phyloP scores from a whole-genome alignment of 1,139 yeast species.

The Kurtzmaniella quercitrusa region DNA sequence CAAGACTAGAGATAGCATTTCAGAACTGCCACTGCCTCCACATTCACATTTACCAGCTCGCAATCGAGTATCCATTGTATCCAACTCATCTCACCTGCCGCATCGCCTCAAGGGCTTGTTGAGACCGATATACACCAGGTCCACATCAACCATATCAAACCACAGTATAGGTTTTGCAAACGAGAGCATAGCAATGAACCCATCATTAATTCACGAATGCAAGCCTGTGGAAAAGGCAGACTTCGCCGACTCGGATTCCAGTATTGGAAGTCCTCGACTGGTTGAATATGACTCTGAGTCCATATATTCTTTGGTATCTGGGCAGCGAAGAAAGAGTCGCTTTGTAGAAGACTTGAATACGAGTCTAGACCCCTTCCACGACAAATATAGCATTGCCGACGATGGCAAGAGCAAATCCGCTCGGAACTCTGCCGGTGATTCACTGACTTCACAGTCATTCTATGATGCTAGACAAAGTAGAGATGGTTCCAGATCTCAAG shows the following conservation, averaged over 20 bases:
- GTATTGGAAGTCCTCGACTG: slow-evolving; percentile 11
- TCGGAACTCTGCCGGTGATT: slow-evolving; percentile 4
- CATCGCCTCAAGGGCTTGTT: slow-evolving; percentile 6
- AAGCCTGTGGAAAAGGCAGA: slow-evolving; percentile 27
- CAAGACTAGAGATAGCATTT: neutral
- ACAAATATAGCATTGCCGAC: neutral
- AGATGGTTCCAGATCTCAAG: neutral
- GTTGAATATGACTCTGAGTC: slow-evolving; percentile 25
- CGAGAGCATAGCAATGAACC: slow-evolving; percentile 1
- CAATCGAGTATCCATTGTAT: neutral
- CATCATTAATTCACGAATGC: slow-evolving; percentile 1
- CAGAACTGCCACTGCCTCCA: neutral
- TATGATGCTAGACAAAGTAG: slow-evolving; percentile 6
- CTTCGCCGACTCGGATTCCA: slow-evolving; percentile 39
- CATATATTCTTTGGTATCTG: slow-evolving; percentile 29
- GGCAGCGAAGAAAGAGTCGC: slow-evolving; percentile 16
- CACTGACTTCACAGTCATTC: slow-evolving; percentile 6
- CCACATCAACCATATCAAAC: slow-evolving; percentile 17
- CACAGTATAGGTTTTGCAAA: neutral
- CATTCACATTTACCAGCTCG: neutral
- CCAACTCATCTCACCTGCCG: neutral
- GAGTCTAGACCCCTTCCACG: slow-evolving; percentile 7
- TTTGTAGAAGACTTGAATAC: slow-evolving; percentile 33
- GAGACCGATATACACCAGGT: slow-evolving; percentile 20
- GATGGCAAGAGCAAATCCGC: neutral